Conservation (phyloP, 1,139 yeast species). For the Suhomyces wounanorum region DNA sequence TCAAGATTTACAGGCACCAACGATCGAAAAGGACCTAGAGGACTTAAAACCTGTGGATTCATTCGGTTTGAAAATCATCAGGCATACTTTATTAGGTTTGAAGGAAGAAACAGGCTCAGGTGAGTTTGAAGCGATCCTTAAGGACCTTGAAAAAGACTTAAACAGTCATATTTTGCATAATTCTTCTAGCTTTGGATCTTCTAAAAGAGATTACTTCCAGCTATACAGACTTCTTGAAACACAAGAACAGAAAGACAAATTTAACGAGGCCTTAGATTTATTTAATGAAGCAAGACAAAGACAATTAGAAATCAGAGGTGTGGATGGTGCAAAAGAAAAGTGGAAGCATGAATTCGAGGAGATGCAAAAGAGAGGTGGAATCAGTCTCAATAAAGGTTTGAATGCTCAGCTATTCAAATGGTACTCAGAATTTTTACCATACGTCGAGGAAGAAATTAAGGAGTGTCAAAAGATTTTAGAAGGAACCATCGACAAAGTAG, state of each 20-base stretch:
- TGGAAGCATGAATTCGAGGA: constrained; percentile 87
- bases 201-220: constrained; percentile 62
- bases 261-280: constrained; percentile 65
- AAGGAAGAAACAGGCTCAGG: constrained; percentile 27
- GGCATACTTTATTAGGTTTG: constrained; percentile 76
- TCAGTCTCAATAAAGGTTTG: constrained; percentile 57
- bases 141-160: constrained; percentile 33
- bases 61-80: constrained; percentile 75
- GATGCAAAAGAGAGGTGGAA: constrained; percentile 62
- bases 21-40: constrained; percentile 54
- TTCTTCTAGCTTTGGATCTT: constrained; percentile 23
- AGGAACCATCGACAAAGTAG: constrained; percentile 20
- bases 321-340: constrained; percentile 82
- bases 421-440: constrained; percentile 68
- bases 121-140: constrained; percentile 35
- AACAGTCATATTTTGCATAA: constrained; percentile 23
- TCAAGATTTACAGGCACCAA: constrained; percentile 29
- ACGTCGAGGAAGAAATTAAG: constrained; percentile 64
- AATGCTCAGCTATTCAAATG: constrained; percentile 81
- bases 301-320: constrained; percentile 72
- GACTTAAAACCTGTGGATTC: constrained; percentile 72
- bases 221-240: constrained; percentile 54
- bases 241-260: constrained; percentile 54
- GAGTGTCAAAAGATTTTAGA: constrained; percentile 41
- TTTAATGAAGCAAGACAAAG: constrained; percentile 77